phyloP scores from a whole-genome alignment of 495 filamentous ascomycete species.

The Penicillium malachiteum region DNA sequence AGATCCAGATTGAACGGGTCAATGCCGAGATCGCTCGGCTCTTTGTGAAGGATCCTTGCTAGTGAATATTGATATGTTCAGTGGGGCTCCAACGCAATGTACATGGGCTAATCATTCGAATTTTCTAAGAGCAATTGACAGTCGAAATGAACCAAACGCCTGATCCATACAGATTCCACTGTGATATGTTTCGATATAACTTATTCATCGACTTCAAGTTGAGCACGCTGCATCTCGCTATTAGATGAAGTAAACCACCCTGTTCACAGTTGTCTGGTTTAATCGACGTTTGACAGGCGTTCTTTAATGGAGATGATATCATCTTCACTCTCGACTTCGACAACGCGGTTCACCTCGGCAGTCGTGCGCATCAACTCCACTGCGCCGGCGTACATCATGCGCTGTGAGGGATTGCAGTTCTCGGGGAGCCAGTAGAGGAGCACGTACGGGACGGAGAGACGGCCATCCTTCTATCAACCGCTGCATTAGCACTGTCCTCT shows the following conservation, averaged over 20 bases:
- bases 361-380: constrained; percentile 93
- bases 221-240: no score
- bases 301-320: constrained; percentile 73
- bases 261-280: constrained; percentile 2
- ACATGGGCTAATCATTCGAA: neutral
- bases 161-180: constrained; percentile 6
- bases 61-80: neutral
- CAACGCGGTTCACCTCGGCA: constrained; percentile 75
- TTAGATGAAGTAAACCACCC: neutral
- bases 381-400: constrained; percentile 93
- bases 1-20: constrained; percentile 12
- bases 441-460: constrained; percentile 78
- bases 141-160: constrained; percentile 6
- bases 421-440: constrained; percentile 89
- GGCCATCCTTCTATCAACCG: constrained; percentile 53
- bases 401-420: constrained; percentile 77
- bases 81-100: neutral
- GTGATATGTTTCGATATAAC: neutral
- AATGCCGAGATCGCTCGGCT: neutral
- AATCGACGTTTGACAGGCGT: constrained; percentile 56
- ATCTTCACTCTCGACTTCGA: constrained; percentile 75
- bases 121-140: neutral
- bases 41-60: neutral
- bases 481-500: constrained; percentile 1
- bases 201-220: neutral